A percentile compares a stretch with the other conserved stretches of the same genome.
phyloP scores from a whole-genome alignment of 1,139 yeast species.

The Kodamaea ohmeri region DNA sequence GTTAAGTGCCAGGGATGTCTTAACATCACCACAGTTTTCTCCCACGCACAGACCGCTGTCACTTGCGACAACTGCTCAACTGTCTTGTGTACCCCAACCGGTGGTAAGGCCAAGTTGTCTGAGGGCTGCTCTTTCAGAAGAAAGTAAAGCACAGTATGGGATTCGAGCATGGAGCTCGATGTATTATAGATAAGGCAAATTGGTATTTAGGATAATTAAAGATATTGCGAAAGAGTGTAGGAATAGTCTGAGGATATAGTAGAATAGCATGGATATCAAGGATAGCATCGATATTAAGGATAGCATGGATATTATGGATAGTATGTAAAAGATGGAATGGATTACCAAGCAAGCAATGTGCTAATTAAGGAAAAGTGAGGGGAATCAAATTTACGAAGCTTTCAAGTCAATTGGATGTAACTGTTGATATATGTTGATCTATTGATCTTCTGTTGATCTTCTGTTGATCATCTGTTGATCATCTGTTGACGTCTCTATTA shows the following conservation, averaged over 20 bases:
- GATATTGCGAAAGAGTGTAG: background rate
- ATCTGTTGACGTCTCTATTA: no score
- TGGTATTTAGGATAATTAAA: background rate
- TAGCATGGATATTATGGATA: no score
- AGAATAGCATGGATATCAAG: no score
- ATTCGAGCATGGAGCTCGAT: conserved; percentile 7
- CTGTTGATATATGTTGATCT: no score
- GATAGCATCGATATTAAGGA: no score
- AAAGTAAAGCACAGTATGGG: conserved; percentile 54
- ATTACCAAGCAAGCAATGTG: no score
- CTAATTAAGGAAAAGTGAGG: no score
- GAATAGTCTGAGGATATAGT: background rate
- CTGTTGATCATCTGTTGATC: no score
- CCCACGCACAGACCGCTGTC: conserved; percentile 99
- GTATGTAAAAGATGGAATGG: no score
- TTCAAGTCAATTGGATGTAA: no score
- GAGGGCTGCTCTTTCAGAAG: conserved; percentile 99
- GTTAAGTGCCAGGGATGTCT: conserved; percentile 99
- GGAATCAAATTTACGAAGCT: no score
- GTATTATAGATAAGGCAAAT: conserved; percentile 6
- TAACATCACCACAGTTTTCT: conserved; percentile 97
- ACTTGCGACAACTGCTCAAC: conserved; percentile 98
- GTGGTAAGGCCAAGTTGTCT: conserved; percentile 99
- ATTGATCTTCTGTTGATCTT: no score
- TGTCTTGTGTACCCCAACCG: conserved; percentile 97